Percentiles rank a stretch among this genome's conserved stretches.
Evolutionary conservation across 78 protist genomes (phyloP).

Genomic region (Isochrysis galbana): DNA sequence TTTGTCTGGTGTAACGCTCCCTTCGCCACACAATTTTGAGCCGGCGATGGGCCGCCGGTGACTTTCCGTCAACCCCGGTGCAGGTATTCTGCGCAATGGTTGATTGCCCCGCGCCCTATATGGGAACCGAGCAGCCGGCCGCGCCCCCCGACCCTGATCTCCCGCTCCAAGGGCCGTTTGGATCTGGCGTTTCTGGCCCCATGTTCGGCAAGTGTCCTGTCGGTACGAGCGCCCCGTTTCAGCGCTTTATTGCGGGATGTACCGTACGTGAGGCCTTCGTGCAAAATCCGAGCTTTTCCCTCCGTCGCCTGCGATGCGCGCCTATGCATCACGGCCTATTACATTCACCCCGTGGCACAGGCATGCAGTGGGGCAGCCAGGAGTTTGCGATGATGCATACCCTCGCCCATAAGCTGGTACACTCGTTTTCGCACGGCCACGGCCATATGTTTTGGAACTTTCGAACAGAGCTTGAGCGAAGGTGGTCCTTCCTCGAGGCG

Average conservation of each 20-base stretch:
- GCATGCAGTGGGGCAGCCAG: background rate
- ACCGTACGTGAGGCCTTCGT: no score
- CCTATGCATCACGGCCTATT: no score
- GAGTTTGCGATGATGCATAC: background rate
- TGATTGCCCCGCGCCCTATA: background rate
- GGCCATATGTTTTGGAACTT: conserved; percentile 25
- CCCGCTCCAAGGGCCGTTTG: background rate
- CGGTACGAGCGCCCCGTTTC: no score
- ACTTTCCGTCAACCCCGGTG: no score
- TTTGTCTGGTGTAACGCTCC: background rate
- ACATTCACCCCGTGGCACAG: no score
- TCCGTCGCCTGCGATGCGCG: no score
- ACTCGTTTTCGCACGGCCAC: background rate
- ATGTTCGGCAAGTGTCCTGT: background rate
- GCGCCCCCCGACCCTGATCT: background rate
- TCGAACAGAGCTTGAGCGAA: background rate
- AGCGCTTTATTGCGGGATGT: no score
- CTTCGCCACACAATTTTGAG: background rate
- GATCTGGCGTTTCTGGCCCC: background rate
- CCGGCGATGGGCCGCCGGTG: no score
- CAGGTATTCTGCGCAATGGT: background rate
- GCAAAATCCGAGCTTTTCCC: no score
- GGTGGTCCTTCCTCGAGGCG: background rate
- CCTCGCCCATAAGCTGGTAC: background rate
- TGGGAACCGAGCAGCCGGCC: conserved; percentile 1